A percentile compares a stretch with the other conserved stretches of the same genome.
Conservation (phyloP, 345 rosid genomes). For the Bruguiera gymnorhiza region DNA sequence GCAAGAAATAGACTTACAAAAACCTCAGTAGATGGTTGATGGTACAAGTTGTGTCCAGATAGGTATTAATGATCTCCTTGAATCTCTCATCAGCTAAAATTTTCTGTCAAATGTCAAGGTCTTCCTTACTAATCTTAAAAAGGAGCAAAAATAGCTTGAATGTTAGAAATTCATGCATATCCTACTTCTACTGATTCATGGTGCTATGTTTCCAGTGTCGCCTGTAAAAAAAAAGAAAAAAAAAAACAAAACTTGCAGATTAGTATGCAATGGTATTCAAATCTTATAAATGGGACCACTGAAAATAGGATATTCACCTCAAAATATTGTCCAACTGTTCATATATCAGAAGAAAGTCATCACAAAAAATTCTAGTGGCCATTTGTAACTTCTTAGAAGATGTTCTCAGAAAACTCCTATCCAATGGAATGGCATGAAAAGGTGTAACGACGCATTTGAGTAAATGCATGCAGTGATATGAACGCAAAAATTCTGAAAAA, state of each 20-base stretch:
- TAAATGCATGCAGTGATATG: background rate
- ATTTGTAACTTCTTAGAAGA: background rate
- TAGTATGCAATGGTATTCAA: too few species aligned
- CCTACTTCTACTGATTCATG: background rate
- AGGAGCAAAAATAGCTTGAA: background rate
- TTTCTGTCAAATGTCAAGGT: constrained; percentile 51
- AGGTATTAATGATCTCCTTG: constrained; percentile 50
- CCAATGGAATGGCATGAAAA: background rate
- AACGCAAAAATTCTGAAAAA: background rate
- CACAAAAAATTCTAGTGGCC: too few species aligned
- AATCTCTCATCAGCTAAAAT: constrained; percentile 64
- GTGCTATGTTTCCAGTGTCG: too few species aligned
- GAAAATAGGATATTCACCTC: too few species aligned
- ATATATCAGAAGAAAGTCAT: too few species aligned
- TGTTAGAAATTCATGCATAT: background rate
- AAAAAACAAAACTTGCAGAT: too few species aligned
- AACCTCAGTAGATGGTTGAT: constrained; percentile 59
- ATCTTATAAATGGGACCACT: too few species aligned
- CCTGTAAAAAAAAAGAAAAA: too few species aligned
- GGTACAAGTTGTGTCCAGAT: constrained; percentile 46
- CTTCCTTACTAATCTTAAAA: background rate
- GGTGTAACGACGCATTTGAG: background rate
- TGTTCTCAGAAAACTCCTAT: background rate
- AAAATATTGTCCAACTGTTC: too few species aligned
- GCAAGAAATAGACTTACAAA: constrained; percentile 53